Conservation (phyloP, 306 rosid genomes). For the Acacia acuminata region DNA sequence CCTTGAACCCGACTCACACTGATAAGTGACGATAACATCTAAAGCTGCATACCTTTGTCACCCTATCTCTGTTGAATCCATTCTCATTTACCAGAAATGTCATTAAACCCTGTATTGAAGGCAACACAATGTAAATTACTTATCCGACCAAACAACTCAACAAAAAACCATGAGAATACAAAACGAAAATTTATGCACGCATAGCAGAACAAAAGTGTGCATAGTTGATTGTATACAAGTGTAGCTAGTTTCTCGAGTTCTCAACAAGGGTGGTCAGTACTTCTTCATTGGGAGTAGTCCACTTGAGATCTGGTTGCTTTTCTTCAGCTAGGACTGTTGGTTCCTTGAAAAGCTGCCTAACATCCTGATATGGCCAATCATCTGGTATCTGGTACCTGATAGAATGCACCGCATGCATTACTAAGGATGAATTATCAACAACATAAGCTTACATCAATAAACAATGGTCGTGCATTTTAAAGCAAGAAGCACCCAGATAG, state of each 20-base stretch:
- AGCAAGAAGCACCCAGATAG: slow-evolving; percentile 10
- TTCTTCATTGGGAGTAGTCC: slow-evolving; percentile 94
- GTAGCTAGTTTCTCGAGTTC: slow-evolving; percentile 19
- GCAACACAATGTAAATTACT: slow-evolving; percentile 32
- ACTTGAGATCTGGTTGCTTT: slow-evolving; percentile 74
- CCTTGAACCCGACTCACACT: slow-evolving; percentile 26
- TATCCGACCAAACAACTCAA: slow-evolving; percentile 31
- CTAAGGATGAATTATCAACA: slow-evolving; percentile 14
- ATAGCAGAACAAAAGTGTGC: background rate
- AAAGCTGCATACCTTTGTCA: slow-evolving; percentile 68
- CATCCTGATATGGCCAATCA: slow-evolving; percentile 89
- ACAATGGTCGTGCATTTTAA: slow-evolving; percentile 13
- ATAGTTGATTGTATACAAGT: slow-evolving; percentile 5
- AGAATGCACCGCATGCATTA: slow-evolving; percentile 10
- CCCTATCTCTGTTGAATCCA: slow-evolving; percentile 91
- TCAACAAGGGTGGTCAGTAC: slow-evolving; percentile 47
- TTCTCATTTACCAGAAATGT: slow-evolving; percentile 86
- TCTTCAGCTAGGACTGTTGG: slow-evolving; percentile 69
- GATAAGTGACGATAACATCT: background rate
- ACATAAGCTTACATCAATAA: slow-evolving; percentile 6
- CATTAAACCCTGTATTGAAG: slow-evolving; percentile 67
- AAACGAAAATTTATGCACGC: background rate
- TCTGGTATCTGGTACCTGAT: slow-evolving; percentile 90
- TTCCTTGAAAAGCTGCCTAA: slow-evolving; percentile 80
- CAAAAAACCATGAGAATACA: background rate